phyloP scores from a whole-genome alignment of 2,329 filamentous ascomycete species.

The Aaosphaeria arxii region DNA sequence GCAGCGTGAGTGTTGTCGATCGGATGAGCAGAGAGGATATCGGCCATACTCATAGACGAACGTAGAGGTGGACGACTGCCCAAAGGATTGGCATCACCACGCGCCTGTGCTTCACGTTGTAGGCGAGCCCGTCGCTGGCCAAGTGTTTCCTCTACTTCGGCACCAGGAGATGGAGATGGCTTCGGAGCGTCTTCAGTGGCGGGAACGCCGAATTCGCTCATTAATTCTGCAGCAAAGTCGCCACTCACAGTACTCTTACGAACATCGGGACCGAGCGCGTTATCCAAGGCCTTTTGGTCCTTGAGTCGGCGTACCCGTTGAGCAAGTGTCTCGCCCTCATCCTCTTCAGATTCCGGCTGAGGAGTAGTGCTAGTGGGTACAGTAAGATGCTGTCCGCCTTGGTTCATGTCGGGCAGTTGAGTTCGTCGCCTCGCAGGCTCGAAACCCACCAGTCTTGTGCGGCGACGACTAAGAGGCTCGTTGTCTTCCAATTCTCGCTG shows the following conservation, averaged over 20 bases:
- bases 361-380: slow-evolving; percentile 26
- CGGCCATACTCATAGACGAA: slow-evolving; percentile 56
- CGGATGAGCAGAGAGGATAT: slow-evolving; percentile 59
- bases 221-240: slow-evolving; percentile 67
- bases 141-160: slow-evolving; percentile 70
- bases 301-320: slow-evolving; percentile 65
- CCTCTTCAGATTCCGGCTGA: slow-evolving; percentile 29
- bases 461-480: slow-evolving; percentile 77
- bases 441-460: slow-evolving; percentile 69
- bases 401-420: slow-evolving; percentile 11
- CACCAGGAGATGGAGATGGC: slow-evolving; percentile 20
- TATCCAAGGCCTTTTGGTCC: slow-evolving; percentile 51
- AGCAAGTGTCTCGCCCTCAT: slow-evolving; percentile 63
- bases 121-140: slow-evolving; percentile 73
- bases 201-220: slow-evolving; percentile 44
- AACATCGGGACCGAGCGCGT: slow-evolving; percentile 39
- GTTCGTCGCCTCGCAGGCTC: slow-evolving; percentile 18
- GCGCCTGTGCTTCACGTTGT: slow-evolving; percentile 64
- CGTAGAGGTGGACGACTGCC: slow-evolving; percentile 35
- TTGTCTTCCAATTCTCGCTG: slow-evolving; percentile 85
- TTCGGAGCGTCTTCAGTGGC: slow-evolving; percentile 24
- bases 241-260: slow-evolving; percentile 56
- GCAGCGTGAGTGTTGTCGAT: slow-evolving; percentile 31
- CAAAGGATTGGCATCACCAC: slow-evolving; percentile 24
- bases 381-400: slow-evolving; percentile 22